A percentile compares a stretch with the other conserved stretches of the same genome.
phyloP scores from a whole-genome alignment of 768 basidiomycete species.

The Neoboletus magnificus region DNA sequence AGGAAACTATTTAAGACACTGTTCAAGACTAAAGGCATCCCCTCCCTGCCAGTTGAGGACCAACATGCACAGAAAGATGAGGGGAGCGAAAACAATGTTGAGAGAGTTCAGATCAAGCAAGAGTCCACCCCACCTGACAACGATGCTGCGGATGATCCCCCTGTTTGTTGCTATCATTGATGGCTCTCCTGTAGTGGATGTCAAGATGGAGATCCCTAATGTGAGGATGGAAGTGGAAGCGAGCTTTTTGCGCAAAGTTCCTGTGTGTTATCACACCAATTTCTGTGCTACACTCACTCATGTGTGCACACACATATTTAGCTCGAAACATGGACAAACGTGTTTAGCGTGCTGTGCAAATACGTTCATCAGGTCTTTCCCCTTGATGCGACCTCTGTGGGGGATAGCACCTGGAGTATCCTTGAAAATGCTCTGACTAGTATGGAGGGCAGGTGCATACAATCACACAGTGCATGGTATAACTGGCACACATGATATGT shows the following conservation, averaged over 20 bases:
- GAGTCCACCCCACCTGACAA: neutral
- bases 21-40: neutral
- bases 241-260: slow-evolving; percentile 42
- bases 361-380: slow-evolving; percentile 31
- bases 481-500: too few species aligned
- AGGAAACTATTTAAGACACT: slow-evolving; percentile 57
- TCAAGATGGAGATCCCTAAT: slow-evolving; percentile 24
- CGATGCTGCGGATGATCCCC: neutral
- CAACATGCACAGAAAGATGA: neutral
- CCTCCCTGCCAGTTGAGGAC: neutral
- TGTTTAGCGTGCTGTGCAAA: slow-evolving; percentile 39
- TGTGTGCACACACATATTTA: slow-evolving; percentile 15
- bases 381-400: slow-evolving; percentile 1
- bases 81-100: neutral
- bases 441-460: slow-evolving; percentile 25
- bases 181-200: neutral
- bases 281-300: neutral
- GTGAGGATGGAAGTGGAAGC: slow-evolving; percentile 37
- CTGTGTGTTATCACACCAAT: slow-evolving; percentile 24
- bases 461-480: too few species aligned
- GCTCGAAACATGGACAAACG: slow-evolving; percentile 34
- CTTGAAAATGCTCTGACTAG: slow-evolving; percentile 13
- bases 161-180: neutral
- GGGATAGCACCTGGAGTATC: slow-evolving; percentile 28
- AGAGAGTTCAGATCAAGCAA: slow-evolving; percentile 7